Evolutionary conservation across 2,329 filamentous ascomycete species (phyloP).

Genomic region (Myriosclerotinia curreyana): DNA sequence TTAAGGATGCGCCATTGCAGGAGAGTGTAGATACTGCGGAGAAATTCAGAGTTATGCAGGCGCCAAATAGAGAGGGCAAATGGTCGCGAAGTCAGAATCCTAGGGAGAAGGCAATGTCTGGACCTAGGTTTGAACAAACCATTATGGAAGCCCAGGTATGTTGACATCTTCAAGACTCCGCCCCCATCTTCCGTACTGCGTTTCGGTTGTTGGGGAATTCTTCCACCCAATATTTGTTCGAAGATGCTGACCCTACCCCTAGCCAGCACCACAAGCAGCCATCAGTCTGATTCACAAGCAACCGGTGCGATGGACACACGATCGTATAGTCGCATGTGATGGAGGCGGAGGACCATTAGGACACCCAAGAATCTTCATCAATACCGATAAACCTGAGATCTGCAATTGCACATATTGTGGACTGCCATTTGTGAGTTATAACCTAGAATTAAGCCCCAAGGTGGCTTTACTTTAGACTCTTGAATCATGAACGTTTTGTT

Average conservation of each 20-base stretch:
- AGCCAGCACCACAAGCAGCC: constrained; percentile 86
- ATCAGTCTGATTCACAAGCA: constrained; percentile 97
- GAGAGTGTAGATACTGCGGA: constrained; percentile 49
- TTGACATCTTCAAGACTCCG: constrained; percentile 33
- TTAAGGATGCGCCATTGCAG: constrained; percentile 52
- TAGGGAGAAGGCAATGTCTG: constrained; percentile 80
- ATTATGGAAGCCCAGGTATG: constrained; percentile 88
- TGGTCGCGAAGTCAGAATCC: constrained; percentile 88
- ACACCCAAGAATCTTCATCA: constrained; percentile 95
- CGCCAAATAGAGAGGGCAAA: constrained; percentile 75
- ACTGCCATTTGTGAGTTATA: constrained; percentile 69
- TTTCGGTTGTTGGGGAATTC: neutral
- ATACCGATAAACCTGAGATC: constrained; percentile 95
- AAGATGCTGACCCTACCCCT: constrained; percentile 38
- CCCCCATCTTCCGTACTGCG: neutral
- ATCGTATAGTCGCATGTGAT: constrained; percentile 79
- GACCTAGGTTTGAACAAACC: constrained; percentile 95
- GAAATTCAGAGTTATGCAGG: constrained; percentile 52
- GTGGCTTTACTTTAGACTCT: neutral
- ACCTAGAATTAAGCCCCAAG: neutral
- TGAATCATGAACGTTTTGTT: neutral
- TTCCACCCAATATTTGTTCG: too few species aligned
- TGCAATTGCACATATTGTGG: constrained; percentile 89
- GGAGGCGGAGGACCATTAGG: constrained; percentile 87
- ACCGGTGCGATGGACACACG: constrained; percentile 87